Base-by-base conservation (phyloP, 2,329 filamentous ascomycete species). In the Herpotrichia juniperi region DNA sequence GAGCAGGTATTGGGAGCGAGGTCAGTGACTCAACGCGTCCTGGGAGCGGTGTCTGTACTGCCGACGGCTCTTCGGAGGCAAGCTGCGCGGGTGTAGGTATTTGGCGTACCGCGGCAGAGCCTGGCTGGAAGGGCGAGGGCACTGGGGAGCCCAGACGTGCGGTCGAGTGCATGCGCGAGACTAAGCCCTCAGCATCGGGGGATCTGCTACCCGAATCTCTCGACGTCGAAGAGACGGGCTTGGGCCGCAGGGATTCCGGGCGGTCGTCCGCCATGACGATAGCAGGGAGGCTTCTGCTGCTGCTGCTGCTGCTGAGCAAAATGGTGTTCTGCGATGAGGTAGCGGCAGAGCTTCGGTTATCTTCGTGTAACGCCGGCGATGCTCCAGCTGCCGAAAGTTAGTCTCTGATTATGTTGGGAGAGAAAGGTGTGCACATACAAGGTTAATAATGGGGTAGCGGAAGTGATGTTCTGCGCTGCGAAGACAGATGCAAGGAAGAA, bases 1-100 rank as follows among this genome's bases (percentile, higher is more conserved):
- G 37, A 21, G 91, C 91, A 6, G 91, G 92, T 0, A 91, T 91
- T 6, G 87, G 84, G 7, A 85, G 76, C 44, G 85, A 88, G 19
- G 84, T 83, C 58, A 79, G 71, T 50, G 74, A 74, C 58, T 76
- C 79, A 54, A 74, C 84, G 47, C 83, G 82, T 53, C 84, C 87
- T 8, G 87, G 80, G 31, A 96, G 81, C 31, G 90, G 87, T 32
- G 86, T 82, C 51, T 85, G 74, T 58, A 61, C 67, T 66, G 63
- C 66, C 59, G 59, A 77, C 64, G 54, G 71, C 40, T 71, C 64
- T 22, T 67, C 63, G 1, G 56, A 64, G 12, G 61, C 70, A 47
- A 81, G 76, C 55, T 81, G 79, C 50, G 76, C 76, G 39, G 77
- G 78, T 12, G 77, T 77, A 14, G 81, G 79, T 54, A 81, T 78